Evolutionary conservation across 805 yeast genomes (phyloP).

Genomic region (Saccharomyces kudriavzevii): DNA sequence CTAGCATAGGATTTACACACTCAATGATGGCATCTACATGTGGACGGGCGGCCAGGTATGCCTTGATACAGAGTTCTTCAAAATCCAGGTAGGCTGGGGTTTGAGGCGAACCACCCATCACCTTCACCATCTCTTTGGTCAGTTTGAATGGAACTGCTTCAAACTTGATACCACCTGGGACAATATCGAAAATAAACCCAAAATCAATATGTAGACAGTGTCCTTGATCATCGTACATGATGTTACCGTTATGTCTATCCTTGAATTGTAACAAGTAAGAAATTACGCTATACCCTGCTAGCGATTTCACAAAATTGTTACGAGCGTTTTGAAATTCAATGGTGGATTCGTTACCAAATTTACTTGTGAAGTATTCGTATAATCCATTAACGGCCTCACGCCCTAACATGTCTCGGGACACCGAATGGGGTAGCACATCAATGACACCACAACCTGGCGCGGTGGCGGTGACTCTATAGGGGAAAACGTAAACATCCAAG

Average conservation of each 20-base stretch:
- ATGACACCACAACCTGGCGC: slow-evolving; percentile 99
- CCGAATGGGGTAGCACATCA: slow-evolving; percentile 92
- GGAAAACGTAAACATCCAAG: slow-evolving; percentile 82
- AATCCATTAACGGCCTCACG: slow-evolving; percentile 97
- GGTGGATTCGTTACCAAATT: slow-evolving; percentile 90
- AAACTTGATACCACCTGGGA: slow-evolving; percentile 96
- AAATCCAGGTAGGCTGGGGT: slow-evolving; percentile 90
- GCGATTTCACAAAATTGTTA: slow-evolving; percentile 82
- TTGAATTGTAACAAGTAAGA: slow-evolving; percentile 88
- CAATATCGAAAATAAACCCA: slow-evolving; percentile 97
- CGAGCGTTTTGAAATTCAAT: slow-evolving; percentile 86
- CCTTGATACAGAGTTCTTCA: slow-evolving; percentile 90
- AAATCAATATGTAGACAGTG: slow-evolving; percentile 94
- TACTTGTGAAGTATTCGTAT: slow-evolving; percentile 82
- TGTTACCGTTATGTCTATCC: slow-evolving; percentile 97
- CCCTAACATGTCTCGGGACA: slow-evolving; percentile 96
- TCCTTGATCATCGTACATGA: slow-evolving; percentile 91
- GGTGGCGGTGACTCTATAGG: slow-evolving; percentile 93
- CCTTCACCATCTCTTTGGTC: slow-evolving; percentile 92
- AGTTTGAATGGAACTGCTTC: slow-evolving; percentile 97
- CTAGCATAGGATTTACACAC: slow-evolving; percentile 87
- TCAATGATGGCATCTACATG: slow-evolving; percentile 78
- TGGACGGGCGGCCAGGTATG: slow-evolving; percentile 81
- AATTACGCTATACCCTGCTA: slow-evolving; percentile 90
- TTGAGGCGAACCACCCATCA: slow-evolving; percentile 81